Evolutionary conservation across 441 rosid genomes (phyloP), one percentile per base, ranked within the genome.

Genomic region (Pelargonium australe): DNA sequence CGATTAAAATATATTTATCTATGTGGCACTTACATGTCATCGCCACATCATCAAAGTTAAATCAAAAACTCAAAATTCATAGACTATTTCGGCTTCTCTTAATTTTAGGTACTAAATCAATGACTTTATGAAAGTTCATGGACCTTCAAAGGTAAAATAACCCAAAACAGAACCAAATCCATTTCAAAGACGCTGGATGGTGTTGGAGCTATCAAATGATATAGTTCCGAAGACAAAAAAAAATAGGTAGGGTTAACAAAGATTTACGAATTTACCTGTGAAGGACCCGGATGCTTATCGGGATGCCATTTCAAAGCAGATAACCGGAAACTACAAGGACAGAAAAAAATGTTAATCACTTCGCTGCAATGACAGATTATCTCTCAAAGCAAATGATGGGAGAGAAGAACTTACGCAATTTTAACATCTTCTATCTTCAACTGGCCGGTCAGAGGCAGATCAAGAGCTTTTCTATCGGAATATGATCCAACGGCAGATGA

Each of bases 251-350:
- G 41, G 41, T 5, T 37, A 1, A 37, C 8, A 11, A 57, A 17
- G 25, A 57, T 57, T 57, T 9, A 65, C 43, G 37, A 5, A 76
- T 86, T 64, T 51, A 89, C 95, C 90, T 87, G 89, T 70, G 87
- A 77, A 76, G 86, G 70, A 45, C 89, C 95, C 64, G 86, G 92
- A 70, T 89, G 89, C 79, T 80, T 91, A 80, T 94, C 97, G 1
- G 98, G 98, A 81, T 91, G 98, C 97, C 98, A 91, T 76, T 86
- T 94, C 64, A 89, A 76, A 72, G 97, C 96, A 6, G 87, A 72
- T 16, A 73, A 51, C 17, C 91, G 88, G 68, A 85, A 93, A 13
- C 96, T 93, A 86, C 75, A 71, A 70, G n/a, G 47, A 31, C 0
- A 16, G 34, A 43, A 62, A 51, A 61, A 47, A 12, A 34, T 53